phyloP scores from a whole-genome alignment of 1,284 basidiomycete species.

The Puccinia novopanici region DNA sequence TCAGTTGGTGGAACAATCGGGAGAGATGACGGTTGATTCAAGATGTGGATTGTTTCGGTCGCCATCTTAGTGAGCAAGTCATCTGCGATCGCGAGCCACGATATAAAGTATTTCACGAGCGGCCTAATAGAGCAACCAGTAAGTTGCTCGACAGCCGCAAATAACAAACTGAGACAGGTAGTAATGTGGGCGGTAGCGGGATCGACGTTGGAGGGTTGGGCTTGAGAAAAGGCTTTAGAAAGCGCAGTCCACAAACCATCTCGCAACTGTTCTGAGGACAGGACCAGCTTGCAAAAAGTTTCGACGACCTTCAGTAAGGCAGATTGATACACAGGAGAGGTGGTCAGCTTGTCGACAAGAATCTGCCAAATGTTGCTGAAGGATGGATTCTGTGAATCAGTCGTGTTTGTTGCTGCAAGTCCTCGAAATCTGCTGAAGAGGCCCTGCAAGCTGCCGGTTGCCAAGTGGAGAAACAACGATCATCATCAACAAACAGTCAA shows the following conservation, averaged over 20 bases:
- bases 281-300: constrained; percentile 30
- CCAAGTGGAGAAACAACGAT: background rate
- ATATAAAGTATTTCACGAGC: constrained; percentile 37
- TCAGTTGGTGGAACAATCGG: constrained; percentile 4
- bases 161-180: constrained; percentile 16
- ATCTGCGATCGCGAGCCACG: constrained; percentile 42
- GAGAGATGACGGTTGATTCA: constrained; percentile 15
- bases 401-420: constrained; percentile 6
- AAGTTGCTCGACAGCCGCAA: constrained; percentile 42
- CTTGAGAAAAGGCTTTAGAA: constrained; percentile 12
- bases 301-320: constrained; percentile 42
- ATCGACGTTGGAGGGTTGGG: background rate
- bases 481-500: background rate
- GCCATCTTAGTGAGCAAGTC: constrained; percentile 37
- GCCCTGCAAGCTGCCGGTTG: constrained; percentile 19
- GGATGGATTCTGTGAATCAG: background rate
- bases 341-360: constrained; percentile 36
- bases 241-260: constrained; percentile 40
- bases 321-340: constrained; percentile 42
- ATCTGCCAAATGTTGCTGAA: background rate
- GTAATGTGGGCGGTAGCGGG: constrained; percentile 8
- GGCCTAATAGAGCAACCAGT: constrained; percentile 41
- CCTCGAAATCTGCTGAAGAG: constrained; percentile 7
- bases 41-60: constrained; percentile 2
- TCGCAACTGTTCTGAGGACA: constrained; percentile 39